These are phyloP conservation scores for Aspergillus arachidicola DNA, from an alignment of 2,329 filamentous ascomycete species.

Conservation along the genomic window DNA sequence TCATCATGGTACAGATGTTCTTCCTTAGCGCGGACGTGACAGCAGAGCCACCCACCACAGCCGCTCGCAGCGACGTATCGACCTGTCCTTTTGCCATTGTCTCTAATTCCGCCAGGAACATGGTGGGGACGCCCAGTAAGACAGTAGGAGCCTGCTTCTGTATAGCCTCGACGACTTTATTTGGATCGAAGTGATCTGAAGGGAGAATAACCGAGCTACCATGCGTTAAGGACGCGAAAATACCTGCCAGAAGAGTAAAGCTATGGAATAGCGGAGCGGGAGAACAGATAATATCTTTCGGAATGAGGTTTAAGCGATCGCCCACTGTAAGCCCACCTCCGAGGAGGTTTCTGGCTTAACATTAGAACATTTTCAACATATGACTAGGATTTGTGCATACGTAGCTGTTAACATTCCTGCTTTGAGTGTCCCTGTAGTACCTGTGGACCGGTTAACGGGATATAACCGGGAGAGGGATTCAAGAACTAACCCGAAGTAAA, in stretches of 20 bases:
- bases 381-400: not conserved
- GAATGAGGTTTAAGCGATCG: constrained; percentile 66
- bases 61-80: no score
- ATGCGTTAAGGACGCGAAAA: constrained; percentile 43
- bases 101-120: no score
- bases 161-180: constrained; percentile 63
- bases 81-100: no score
- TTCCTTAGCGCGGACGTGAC: no score
- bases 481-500: not conserved
- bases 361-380: not conserved
- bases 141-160: constrained; percentile 65
- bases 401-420: not conserved
- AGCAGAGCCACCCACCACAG: no score
- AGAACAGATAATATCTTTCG: constrained; percentile 69
- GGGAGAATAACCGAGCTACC: constrained; percentile 71
- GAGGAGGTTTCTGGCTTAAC: constrained; percentile 19
- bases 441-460: not conserved
- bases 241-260: constrained; percentile 41
- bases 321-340: constrained; percentile 88
- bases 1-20: no score
- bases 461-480: no score
- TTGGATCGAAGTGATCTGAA: constrained; percentile 62
- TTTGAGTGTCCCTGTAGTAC: not conserved
- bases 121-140: constrained; percentile 68
- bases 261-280: constrained; percentile 68